Evolutionary conservation across 1,284 basidiomycete species (phyloP), one percentile per base, ranked within the genome.

Genomic region (Irpex rosettiformis): DNA sequence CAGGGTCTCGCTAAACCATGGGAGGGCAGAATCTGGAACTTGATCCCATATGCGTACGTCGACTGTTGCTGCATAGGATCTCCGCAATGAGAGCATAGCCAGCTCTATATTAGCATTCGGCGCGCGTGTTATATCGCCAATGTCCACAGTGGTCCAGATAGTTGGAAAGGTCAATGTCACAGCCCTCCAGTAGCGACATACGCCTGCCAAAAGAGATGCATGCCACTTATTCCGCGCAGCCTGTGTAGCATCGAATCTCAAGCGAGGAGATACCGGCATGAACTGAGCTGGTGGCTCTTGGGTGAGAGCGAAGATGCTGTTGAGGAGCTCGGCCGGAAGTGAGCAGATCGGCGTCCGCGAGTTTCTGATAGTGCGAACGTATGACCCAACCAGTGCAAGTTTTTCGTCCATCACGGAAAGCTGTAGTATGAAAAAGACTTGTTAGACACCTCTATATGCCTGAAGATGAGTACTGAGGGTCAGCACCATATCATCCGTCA

Each of bases 131-230:
- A 11, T 27, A n/a, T 53, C 45, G 13, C 53, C 37, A 25, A 61
- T 29, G 16, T 47, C 30, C 25, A 61, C 52, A 3, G 59, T 58
- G 3, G 59, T 54, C 59, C 59, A 61, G 16, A 61, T 61, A 4
- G 59, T 33, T 11, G 59, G 59, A 33, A 47, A 58, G 8, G 51
- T 45, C 11, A 61, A 33, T 16, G 59, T 53, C 24, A 58, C 48
- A 21, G 56, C 56, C 51, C 52, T 29, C 59, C 56, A 61, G 33
- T 61, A 61, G 21, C 59, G 59, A 45, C 59, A 61, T 11, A 61
- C 59, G 4, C 56, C 59, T 2, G 59, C 33, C 5, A 58, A 21
- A 13, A 57, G 42, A 28, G 52, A 55, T 25, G 59, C 51, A 55
- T 61, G 59, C 59, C 59, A 61, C 10, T 11, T 40, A n/a, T 33